These are phyloP conservation scores for Candida dajiaensis DNA, from an alignment of 805 yeast species.

Conservation along the genomic window DNA sequence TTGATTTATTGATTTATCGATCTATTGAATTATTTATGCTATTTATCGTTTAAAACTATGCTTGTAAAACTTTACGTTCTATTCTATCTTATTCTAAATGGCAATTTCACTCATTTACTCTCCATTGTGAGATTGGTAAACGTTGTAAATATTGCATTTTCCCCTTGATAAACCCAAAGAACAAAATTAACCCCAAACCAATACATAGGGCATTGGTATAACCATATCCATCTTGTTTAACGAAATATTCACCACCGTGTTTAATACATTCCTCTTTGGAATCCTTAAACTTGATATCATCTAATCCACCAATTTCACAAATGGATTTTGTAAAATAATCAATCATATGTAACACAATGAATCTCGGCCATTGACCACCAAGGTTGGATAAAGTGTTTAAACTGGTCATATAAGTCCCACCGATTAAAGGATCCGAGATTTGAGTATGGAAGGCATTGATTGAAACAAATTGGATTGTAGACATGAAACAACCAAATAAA, in stretches of 20 bases:
- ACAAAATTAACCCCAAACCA: conserved; percentile 54
- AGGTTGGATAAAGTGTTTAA: conserved; percentile 85
- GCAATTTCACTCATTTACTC: conserved; percentile 30
- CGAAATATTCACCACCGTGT: conserved; percentile 49
- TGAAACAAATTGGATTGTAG: conserved; percentile 92
- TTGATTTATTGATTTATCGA: background rate
- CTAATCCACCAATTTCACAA: conserved; percentile 37
- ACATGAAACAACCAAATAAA: conserved; percentile 82
- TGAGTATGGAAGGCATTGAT: conserved; percentile 92
- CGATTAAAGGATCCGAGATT: conserved; percentile 92
- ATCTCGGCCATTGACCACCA: conserved; percentile 97
- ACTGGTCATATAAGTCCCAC: conserved; percentile 98
- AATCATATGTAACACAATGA: conserved; percentile 72
- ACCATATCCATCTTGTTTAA: conserved; percentile 77
- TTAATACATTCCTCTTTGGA: conserved; percentile 44
- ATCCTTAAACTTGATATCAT: conserved; percentile 20
- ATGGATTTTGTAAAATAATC: conserved; percentile 67
- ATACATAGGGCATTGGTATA: conserved; percentile 67
- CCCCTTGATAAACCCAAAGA: conserved; percentile 56
- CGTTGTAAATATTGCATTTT: conserved; percentile 63
- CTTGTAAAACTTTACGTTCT: no score
- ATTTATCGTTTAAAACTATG: no score
- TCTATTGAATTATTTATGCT: background rate
- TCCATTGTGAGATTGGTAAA: conserved; percentile 74
- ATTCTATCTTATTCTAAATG: no score